These are phyloP conservation scores for Globisporangium paroecandrum DNA, from an alignment of 352 stramenopile species.

Conservation along the genomic window DNA sequence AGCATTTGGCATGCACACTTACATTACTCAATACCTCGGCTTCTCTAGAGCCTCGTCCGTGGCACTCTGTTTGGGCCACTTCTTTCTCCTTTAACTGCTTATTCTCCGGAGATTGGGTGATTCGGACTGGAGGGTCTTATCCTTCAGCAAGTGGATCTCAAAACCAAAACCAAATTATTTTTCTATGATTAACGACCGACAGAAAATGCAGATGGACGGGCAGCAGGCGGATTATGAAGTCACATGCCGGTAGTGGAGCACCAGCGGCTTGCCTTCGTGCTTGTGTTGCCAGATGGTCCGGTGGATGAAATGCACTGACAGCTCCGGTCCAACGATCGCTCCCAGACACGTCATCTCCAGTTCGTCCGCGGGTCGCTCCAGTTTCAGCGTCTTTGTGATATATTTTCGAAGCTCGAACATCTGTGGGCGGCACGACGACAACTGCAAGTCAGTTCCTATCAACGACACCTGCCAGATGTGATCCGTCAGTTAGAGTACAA, in stretches of 20 bases:
- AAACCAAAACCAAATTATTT: neutral
- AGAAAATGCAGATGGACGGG: neutral
- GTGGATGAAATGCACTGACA: conserved; percentile 64
- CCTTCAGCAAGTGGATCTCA: no score
- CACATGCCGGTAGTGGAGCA: conserved; percentile 48
- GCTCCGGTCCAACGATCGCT: conserved; percentile 51
- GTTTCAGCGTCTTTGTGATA: conserved; percentile 34
- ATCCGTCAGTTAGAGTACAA: neutral
- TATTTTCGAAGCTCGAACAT: conserved; percentile 63
- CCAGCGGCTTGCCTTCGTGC: conserved; percentile 37
- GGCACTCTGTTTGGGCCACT: no score
- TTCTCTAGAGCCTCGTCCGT: no score
- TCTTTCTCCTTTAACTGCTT: no score
- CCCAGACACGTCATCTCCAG: conserved; percentile 61
- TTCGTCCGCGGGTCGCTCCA: conserved; percentile 20
- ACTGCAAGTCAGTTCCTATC: conserved; percentile 2
- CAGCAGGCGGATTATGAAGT: conserved; percentile 6
- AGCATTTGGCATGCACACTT: no score
- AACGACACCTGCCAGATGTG: neutral
- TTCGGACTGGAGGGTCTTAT: no score
- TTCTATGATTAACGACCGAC: conserved; percentile 6
- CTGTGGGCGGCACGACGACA: conserved; percentile 13
- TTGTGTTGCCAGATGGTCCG: conserved; percentile 65
- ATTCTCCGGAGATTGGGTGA: no score
- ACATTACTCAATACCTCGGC: no score